These are phyloP conservation scores for Lactarius evosmus DNA, from an alignment of 768 basidiomycete species.

Conservation along the genomic window DNA sequence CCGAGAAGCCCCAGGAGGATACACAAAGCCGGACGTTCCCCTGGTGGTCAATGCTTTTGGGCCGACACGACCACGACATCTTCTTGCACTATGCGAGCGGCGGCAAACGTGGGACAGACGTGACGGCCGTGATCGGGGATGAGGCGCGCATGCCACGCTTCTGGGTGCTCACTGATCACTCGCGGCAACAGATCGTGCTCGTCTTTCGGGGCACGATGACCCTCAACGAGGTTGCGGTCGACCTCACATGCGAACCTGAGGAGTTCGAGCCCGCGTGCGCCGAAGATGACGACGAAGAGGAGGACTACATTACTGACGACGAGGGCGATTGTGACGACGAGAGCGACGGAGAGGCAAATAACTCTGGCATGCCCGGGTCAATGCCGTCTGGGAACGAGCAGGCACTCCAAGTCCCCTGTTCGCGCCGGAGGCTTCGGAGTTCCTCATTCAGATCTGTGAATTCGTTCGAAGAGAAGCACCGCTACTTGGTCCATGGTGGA, in stretches of 20 bases:
- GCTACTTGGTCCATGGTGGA: constrained; percentile 72
- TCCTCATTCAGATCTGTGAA: constrained; percentile 24
- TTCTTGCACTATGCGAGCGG: constrained; percentile 58
- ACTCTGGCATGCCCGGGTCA: constrained; percentile 1
- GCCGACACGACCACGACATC: constrained; percentile 79
- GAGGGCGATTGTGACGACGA: constrained; percentile 33
- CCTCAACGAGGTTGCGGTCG: constrained; percentile 81
- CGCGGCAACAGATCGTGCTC: constrained; percentile 67
- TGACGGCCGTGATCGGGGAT: constrained; percentile 54
- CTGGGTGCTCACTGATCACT: constrained; percentile 84
- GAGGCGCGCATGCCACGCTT: constrained; percentile 77
- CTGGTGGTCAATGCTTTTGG: constrained; percentile 82
- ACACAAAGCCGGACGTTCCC: constrained; percentile 43
- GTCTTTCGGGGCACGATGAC: constrained; percentile 72
- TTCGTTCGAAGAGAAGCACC: constrained; percentile 30
- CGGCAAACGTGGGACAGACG: constrained; percentile 18
- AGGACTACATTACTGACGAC: background rate
- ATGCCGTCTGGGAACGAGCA: background rate
- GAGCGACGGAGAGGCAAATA: background rate
- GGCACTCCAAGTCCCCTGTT: background rate
- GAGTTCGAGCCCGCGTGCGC: constrained; percentile 46
- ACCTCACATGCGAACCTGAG: constrained; percentile 76
- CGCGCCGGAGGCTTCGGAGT: constrained; percentile 16
- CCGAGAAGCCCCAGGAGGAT: constrained; percentile 43
- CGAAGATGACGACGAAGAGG: constrained; percentile 29